Evolutionary conservation across 768 basidiomycete species (phyloP).

Genomic region (Boletus subparvulus): DNA sequence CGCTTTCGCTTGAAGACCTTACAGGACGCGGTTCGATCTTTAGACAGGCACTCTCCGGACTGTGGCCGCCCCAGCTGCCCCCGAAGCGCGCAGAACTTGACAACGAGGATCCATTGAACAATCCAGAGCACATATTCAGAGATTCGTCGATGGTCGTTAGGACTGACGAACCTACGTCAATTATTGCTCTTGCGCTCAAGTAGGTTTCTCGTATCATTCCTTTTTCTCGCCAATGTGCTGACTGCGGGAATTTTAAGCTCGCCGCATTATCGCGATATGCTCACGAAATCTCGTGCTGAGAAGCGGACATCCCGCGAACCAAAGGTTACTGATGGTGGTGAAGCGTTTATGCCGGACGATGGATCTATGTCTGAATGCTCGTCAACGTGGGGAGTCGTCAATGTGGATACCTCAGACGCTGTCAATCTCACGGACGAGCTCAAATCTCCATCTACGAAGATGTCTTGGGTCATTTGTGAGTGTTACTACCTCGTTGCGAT

Average conservation of each 20-base stretch:
- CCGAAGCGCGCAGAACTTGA: constrained; percentile 56
- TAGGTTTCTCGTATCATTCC: constrained; percentile 36
- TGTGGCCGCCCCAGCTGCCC: constrained; percentile 68
- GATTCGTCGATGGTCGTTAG: constrained; percentile 94
- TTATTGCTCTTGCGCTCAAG: constrained; percentile 93
- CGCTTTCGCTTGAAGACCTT: constrained; percentile 52
- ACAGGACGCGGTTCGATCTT: constrained; percentile 66
- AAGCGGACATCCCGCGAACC: constrained; percentile 63
- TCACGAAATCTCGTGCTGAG: constrained; percentile 73
- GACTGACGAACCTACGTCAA: constrained; percentile 96
- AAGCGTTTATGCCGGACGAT: constrained; percentile 94
- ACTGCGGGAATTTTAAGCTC: constrained; percentile 47
- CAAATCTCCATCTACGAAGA: constrained; percentile 70
- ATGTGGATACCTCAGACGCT: constrained; percentile 66
- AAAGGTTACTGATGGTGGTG: constrained; percentile 62
- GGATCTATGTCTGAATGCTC: constrained; percentile 75
- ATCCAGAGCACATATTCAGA: constrained; percentile 91
- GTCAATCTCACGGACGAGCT: constrained; percentile 76
- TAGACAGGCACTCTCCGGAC: constrained; percentile 58
- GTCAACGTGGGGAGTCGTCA: constrained; percentile 92
- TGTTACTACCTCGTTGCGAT: constrained; percentile 4
- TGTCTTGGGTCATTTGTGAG: constrained; percentile 81
- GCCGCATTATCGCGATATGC: constrained; percentile 78
- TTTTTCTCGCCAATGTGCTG: constrained; percentile 1
- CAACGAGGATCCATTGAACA: constrained; percentile 64